Conservation (phyloP, 2,329 filamentous ascomycete species). For the Cladorrhinum sp. region DNA sequence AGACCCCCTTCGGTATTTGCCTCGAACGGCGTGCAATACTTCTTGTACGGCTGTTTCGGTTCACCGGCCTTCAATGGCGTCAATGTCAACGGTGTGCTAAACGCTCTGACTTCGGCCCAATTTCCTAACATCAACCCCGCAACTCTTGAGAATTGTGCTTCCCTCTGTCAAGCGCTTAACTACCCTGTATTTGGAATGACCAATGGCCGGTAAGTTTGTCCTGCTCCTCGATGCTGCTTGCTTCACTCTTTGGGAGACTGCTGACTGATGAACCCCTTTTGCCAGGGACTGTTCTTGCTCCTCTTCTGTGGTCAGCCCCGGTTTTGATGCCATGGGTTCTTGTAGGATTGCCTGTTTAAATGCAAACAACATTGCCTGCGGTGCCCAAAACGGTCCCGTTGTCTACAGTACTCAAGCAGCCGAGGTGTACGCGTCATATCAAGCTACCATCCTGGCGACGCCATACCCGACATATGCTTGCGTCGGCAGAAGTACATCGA, state of each 20-base stretch:
- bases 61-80: not conserved
- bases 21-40: not conserved
- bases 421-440: conserved; percentile 8
- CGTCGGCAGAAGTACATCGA: not conserved
- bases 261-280: not conserved
- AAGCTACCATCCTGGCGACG: not conserved
- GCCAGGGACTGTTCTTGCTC: conserved; percentile 16
- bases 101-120: not conserved
- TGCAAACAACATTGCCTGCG: conserved; percentile 1
- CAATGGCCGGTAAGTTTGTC: conserved; percentile 15
- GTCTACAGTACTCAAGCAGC: conserved; percentile 3
- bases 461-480: conserved; percentile 12
- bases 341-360: conserved; percentile 6
- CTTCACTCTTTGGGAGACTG: not conserved
- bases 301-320: not conserved
- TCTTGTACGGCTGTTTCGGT: conserved; percentile 17
- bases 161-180: not conserved
- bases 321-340: conserved; percentile 3
- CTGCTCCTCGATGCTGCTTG: not conserved
- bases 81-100: not conserved
- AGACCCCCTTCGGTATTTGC: conserved; percentile 5
- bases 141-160: conserved; percentile 16
- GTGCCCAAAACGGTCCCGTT: conserved; percentile 3
- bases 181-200: conserved; percentile 13
- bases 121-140: not conserved